Percentiles rank a stretch among this genome's conserved stretches.
phyloP scores from a whole-genome alignment of 2,329 filamentous ascomycete genomes.

The Fusarium kyushuense region DNA sequence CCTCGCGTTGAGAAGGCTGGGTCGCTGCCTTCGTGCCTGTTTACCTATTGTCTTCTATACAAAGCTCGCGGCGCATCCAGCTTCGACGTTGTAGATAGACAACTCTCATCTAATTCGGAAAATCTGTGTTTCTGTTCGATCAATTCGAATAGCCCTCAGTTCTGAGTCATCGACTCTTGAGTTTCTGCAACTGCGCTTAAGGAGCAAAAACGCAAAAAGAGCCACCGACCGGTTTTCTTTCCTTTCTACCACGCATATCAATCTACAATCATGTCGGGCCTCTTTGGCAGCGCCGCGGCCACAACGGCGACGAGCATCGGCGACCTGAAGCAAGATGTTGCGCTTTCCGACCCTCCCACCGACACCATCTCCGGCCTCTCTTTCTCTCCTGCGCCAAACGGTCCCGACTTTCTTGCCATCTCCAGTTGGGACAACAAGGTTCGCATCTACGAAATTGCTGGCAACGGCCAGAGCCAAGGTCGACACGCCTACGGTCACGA shows the following conservation, averaged over 20 bases:
- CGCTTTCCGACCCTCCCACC: slow-evolving; percentile 80
- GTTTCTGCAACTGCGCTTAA: neutral
- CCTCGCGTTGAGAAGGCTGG: slow-evolving; percentile 46
- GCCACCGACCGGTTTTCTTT: slow-evolving; percentile 16
- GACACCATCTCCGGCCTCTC: slow-evolving; percentile 90
- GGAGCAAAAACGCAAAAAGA: slow-evolving; percentile 14
- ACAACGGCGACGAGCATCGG: slow-evolving; percentile 71
- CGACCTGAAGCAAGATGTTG: slow-evolving; percentile 90
- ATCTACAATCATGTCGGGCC: slow-evolving; percentile 68
- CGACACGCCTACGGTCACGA: slow-evolving; percentile 90
- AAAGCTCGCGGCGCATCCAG: slow-evolving; percentile 40
- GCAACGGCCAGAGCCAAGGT: slow-evolving; percentile 81
- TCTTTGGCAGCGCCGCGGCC: slow-evolving; percentile 68
- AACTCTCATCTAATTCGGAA: neutral
- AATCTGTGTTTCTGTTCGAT: neutral
- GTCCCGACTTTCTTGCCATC: slow-evolving; percentile 83
- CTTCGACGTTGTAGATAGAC: slow-evolving; percentile 10
- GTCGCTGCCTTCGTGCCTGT: slow-evolving; percentile 49
- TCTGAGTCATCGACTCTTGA: neutral
- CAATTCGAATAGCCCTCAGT: neutral
- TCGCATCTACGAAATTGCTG: slow-evolving; percentile 91
- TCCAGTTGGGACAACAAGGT: slow-evolving; percentile 98
- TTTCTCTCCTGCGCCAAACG: slow-evolving; percentile 75
- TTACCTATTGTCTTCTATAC: slow-evolving; percentile 34
- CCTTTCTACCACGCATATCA: slow-evolving; percentile 11